phyloP scores from a whole-genome alignment of 441 rosid genomes.

The Manihot esculenta region DNA sequence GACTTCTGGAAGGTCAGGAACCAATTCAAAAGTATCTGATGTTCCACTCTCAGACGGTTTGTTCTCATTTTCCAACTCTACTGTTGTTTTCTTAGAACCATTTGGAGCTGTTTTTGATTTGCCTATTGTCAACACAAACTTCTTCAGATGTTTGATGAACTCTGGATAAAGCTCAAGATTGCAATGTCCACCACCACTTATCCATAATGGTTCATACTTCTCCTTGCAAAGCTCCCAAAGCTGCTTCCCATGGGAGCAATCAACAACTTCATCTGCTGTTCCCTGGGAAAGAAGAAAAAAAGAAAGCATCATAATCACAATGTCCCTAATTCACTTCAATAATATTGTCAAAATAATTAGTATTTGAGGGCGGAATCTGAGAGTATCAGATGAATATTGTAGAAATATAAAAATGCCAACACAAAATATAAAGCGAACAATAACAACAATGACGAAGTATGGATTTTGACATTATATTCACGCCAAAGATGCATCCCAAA shows the following conservation, averaged over 20 bases:
- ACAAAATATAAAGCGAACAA: neutral
- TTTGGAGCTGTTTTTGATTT: constrained; percentile 50
- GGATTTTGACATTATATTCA: too few relatives aligned
- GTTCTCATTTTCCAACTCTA: constrained; percentile 43
- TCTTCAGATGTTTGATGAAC: constrained; percentile 76
- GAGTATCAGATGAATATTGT: neutral
- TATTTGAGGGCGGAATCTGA: neutral
- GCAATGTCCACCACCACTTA: constrained; percentile 90
- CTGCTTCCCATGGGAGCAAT: constrained; percentile 83
- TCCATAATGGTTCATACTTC: constrained; percentile 88
- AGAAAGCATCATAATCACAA: neutral
- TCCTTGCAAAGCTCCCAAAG: constrained; percentile 83
- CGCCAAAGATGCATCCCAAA: too few relatives aligned
- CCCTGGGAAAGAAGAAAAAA: constrained; percentile 36
- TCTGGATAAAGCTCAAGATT: constrained; percentile 89
- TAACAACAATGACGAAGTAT: neutral
- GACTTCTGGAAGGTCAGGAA: constrained; percentile 53
- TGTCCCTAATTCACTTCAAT: neutral
- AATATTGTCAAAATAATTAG: neutral
- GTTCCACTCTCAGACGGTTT: constrained; percentile 43
- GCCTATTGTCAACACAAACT: constrained; percentile 56
- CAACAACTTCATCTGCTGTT: constrained; percentile 87
- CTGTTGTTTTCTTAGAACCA: constrained; percentile 36
- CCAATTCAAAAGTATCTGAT: constrained; percentile 64
- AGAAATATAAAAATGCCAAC: neutral